A percentile compares a stretch with the other conserved stretches of the same genome.
These are phyloP conservation scores for Baorangia bicolor DNA, from an alignment of 768 basidiomycete species.

Conservation along the genomic window DNA sequence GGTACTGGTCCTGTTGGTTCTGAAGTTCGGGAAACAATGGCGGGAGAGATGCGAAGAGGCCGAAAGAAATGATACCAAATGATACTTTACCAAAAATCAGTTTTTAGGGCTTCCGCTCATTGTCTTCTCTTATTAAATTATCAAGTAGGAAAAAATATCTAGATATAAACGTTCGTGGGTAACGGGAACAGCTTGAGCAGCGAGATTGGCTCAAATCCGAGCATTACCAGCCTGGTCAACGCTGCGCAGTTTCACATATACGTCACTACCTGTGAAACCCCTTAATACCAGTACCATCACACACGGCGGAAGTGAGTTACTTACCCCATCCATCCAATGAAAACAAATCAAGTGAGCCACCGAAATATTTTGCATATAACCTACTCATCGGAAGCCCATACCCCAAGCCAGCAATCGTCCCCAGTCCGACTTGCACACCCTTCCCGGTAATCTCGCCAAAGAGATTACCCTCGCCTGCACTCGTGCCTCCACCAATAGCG, in stretches of 20 bases:
- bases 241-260: conserved; percentile 53
- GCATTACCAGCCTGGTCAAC: conserved; percentile 53
- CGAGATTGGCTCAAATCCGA: conserved; percentile 35
- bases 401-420: conserved; percentile 88
- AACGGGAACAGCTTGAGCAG: neutral
- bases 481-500: conserved; percentile 46
- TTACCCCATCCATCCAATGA: conserved; percentile 83
- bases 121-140: conserved; percentile 4
- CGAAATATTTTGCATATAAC: conserved; percentile 80
- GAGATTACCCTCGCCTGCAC: conserved; percentile 48
- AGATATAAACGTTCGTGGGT: neutral
- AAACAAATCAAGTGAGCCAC: conserved; percentile 78
- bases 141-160: neutral
- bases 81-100: neutral
- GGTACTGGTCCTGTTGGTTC: conserved; percentile 54
- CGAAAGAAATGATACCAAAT: conserved; percentile 30
- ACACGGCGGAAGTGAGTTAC: conserved; percentile 15
- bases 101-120: neutral
- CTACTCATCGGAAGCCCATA: conserved; percentile 85
- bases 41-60: conserved; percentile 47
- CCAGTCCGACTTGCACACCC: conserved; percentile 75
- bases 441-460: conserved; percentile 79
- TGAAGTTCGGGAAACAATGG: conserved; percentile 60
- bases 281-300: neutral
- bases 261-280: conserved; percentile 42